Percentiles rank a stretch among this genome's conserved stretches.
These are phyloP conservation scores for Pterula multifida DNA, from an alignment of 1,284 basidiomycete species.

Conservation along the genomic window DNA sequence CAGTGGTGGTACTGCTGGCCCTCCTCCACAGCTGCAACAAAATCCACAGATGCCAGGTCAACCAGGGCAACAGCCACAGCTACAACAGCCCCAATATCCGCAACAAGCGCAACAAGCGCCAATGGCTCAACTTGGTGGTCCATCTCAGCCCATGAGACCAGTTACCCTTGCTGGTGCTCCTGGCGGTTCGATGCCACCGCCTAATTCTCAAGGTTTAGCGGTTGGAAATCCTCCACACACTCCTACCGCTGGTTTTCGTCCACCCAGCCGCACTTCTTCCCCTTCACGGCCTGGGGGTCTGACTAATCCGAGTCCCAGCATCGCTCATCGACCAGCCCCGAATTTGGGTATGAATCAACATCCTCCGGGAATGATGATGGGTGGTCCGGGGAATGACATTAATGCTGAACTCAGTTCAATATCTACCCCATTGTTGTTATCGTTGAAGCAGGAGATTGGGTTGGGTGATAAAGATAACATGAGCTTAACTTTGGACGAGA, in stretches of 20 bases:
- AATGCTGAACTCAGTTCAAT: conserved; percentile 26
- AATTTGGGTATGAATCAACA: conserved; percentile 1
- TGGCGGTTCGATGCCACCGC: background rate
- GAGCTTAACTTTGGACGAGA: conserved; percentile 36
- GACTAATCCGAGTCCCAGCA: conserved; percentile 2
- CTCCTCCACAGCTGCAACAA: background rate
- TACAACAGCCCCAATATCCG: background rate
- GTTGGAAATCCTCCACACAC: background rate
- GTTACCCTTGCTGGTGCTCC: background rate
- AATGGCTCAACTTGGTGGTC: background rate
- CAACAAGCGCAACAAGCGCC: background rate
- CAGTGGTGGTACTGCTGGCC: background rate
- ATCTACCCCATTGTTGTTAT: conserved; percentile 18
- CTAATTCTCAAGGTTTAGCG: background rate
- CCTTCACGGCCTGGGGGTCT: background rate
- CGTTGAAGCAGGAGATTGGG: conserved; percentile 33
- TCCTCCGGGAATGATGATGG: conserved; percentile 4
- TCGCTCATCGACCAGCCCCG: conserved; percentile 4
- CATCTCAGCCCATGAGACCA: background rate
- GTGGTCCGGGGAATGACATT: conserved; percentile 8
- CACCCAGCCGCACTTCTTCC: background rate
- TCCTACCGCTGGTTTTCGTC: background rate
- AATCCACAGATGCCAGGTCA: background rate
- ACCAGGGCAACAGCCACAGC: background rate
- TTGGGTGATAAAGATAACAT: conserved; percentile 36